Percentiles rank a stretch among this genome's conserved stretches.
Conservation (phyloP, 768 basidiomycete species). For the Hygrophoropsis aurantiaca region DNA sequence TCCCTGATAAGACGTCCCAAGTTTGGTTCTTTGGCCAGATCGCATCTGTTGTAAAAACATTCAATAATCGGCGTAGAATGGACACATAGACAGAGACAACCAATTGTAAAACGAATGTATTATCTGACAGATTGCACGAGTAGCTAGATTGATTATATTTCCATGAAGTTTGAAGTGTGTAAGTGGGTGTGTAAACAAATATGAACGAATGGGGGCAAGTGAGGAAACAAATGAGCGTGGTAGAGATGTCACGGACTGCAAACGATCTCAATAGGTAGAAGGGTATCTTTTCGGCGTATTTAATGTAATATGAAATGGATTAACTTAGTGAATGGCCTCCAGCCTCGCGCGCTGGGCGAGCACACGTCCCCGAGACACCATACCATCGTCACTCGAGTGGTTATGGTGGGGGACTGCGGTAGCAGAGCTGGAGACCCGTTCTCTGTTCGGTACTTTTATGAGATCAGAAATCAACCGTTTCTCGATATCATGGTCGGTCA, state of each 20-base stretch:
- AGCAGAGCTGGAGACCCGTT: slow-evolving; percentile 56
- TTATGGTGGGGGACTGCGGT: slow-evolving; percentile 46
- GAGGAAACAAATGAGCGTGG: slow-evolving; percentile 16
- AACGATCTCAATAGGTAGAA: slow-evolving; percentile 12
- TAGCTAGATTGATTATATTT: slow-evolving; percentile 20
- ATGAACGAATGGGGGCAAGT: slow-evolving; percentile 20
- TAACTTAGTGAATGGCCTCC: slow-evolving; percentile 9
- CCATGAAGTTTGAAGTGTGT: slow-evolving; percentile 21
- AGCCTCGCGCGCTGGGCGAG: slow-evolving; percentile 19
- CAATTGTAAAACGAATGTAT: slow-evolving; percentile 16
- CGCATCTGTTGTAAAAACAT: slow-evolving; percentile 72
- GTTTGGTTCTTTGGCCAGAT: slow-evolving; percentile 82
- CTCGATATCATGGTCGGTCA: slow-evolving; percentile 28
- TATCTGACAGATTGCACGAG: slow-evolving; percentile 25
- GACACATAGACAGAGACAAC: slow-evolving; percentile 35
- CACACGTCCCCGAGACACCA: slow-evolving; percentile 23
- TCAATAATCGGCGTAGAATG: slow-evolving; percentile 74
- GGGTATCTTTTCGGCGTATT: slow-evolving; percentile 29
- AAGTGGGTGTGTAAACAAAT: slow-evolving; percentile 13
- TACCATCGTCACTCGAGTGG: slow-evolving; percentile 40
- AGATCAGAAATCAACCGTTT: slow-evolving; percentile 29
- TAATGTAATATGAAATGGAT: slow-evolving; percentile 15
- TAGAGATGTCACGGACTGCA: not conserved
- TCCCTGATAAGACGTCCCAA: slow-evolving; percentile 73
- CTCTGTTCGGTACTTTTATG: slow-evolving; percentile 40